phyloP scores from a whole-genome alignment of 495 filamentous ascomycete species.

The Penicillium atrosanguineum region DNA sequence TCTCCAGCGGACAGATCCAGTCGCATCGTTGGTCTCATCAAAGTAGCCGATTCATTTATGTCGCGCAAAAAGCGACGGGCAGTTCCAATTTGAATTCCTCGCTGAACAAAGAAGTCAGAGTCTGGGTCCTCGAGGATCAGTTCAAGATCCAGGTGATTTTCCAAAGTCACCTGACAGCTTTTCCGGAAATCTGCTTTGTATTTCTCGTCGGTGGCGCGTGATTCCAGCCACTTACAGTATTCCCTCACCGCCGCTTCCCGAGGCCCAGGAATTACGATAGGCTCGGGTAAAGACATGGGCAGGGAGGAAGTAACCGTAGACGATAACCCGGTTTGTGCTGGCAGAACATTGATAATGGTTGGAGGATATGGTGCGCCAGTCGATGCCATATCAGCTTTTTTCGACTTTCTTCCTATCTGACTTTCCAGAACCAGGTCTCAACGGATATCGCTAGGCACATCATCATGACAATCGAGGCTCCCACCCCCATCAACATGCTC shows the following conservation, averaged over 20 bases:
- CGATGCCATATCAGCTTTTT: slow-evolving; percentile 8
- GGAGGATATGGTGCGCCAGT: slow-evolving; percentile 3
- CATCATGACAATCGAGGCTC: slow-evolving; percentile 4
- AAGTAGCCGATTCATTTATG: slow-evolving; percentile 20
- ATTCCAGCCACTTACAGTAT: slow-evolving; percentile 24
- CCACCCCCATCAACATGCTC: slow-evolving; percentile 11
- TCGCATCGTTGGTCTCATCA: background rate
- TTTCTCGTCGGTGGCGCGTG: slow-evolving; percentile 15
- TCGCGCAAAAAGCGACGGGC: slow-evolving; percentile 26
- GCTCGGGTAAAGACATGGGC: slow-evolving; percentile 3
- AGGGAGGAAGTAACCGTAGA: slow-evolving; percentile 7
- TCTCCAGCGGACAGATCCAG: slow-evolving; percentile 4
- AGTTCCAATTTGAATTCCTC: slow-evolving; percentile 21
- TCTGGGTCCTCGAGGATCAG: slow-evolving; percentile 17
- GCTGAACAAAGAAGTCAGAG: slow-evolving; percentile 18
- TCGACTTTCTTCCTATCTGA: slow-evolving; percentile 8
- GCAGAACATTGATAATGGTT: slow-evolving; percentile 8
- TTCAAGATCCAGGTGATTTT: slow-evolving; percentile 21
- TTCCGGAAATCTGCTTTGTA: slow-evolving; percentile 23
- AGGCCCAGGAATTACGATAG: slow-evolving; percentile 14
- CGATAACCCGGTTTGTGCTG: background rate
- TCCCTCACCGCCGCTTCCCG: slow-evolving; percentile 14
- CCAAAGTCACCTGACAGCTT: slow-evolving; percentile 15
- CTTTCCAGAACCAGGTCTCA: slow-evolving; percentile 9
- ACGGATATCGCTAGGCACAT: slow-evolving; percentile 10